A percentile compares a stretch with the other conserved stretches of the same genome.
Conservation (phyloP, 1,139 yeast species). For the Taphrina betulina region DNA sequence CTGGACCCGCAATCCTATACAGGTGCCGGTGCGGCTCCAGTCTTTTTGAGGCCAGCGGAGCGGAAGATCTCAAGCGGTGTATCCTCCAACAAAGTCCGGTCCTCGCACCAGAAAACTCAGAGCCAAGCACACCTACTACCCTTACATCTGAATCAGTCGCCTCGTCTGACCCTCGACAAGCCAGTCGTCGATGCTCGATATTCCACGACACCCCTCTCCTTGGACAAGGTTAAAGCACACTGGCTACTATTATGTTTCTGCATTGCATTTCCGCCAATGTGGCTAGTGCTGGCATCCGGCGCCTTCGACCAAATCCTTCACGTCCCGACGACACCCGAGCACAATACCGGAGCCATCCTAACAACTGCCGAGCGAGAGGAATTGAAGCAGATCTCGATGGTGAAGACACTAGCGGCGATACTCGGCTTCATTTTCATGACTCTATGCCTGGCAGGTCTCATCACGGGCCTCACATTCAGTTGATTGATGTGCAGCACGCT, state of each 20-base stretch:
- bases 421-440: constrained; percentile 2
- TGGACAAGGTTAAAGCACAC: constrained; percentile 9
- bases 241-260: constrained; percentile 9
- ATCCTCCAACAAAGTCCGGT: no score
- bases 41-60: no score
- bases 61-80: no score
- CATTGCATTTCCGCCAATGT: constrained; percentile 15
- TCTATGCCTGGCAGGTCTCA: constrained; percentile 10
- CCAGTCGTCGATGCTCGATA: neutral
- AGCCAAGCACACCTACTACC: constrained; percentile 17
- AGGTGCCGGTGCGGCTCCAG: no score
- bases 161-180: constrained; percentile 19
- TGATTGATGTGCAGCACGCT: neutral
- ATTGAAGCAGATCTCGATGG: no score
- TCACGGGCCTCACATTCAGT: constrained; percentile 7
- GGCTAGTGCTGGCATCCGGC: constrained; percentile 15
- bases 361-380: constrained; percentile 1
- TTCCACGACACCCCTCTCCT: neutral
- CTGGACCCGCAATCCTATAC: constrained; percentile 5
- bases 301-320: constrained; percentile 15
- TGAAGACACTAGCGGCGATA: constrained; percentile 6
- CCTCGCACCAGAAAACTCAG: constrained; percentile 11
- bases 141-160: constrained; percentile 9
- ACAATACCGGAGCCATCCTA: neutral
- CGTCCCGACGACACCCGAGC: neutral